phyloP scores from a whole-genome alignment of 2,329 filamentous ascomycete genomes.

The Exophiala sp. region DNA sequence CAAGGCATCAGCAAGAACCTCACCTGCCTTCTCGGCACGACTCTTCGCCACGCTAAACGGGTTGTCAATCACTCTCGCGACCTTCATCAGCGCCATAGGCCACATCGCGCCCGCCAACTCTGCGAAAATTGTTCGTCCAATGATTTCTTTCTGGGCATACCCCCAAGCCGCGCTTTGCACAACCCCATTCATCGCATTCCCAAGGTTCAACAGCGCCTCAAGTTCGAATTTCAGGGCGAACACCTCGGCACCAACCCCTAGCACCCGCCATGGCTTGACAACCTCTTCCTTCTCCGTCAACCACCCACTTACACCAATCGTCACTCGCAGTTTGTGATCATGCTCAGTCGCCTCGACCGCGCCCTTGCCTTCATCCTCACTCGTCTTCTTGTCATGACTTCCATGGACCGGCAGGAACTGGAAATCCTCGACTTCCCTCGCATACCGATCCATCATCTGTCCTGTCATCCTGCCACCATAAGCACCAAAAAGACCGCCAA shows the following conservation, averaged over 20 bases:
- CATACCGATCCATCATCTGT: conserved; percentile 84
- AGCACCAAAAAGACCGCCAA: conserved; percentile 87
- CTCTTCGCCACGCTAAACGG: conserved; percentile 75
- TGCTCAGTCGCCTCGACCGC: conserved; percentile 37
- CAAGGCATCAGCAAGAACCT: conserved; percentile 75
- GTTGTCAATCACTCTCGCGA: conserved; percentile 71
- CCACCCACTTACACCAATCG: conserved; percentile 81
- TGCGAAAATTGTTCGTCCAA: conserved; percentile 68
- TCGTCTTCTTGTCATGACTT: conserved; percentile 39
- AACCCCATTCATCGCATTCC: conserved; percentile 71
- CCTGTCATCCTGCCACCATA: conserved; percentile 79
- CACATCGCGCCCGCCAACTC: conserved; percentile 66
- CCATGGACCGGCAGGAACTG: conserved; percentile 73
- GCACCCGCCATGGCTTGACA: conserved; percentile 71
- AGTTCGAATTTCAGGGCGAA: conserved; percentile 85
- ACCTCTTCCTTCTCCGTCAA: conserved; percentile 68
- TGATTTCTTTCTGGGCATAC: conserved; percentile 68
- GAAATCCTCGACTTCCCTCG: conserved; percentile 83
- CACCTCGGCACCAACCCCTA: conserved; percentile 70
- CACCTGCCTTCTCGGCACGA: conserved; percentile 74
- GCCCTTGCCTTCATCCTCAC: conserved; percentile 41
- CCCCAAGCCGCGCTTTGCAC: conserved; percentile 79
- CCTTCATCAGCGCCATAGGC: conserved; percentile 64
- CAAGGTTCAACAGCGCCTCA: conserved; percentile 71
- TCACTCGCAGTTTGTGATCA: conserved; percentile 71